Base-by-base conservation (phyloP, 805 yeast species). In the Candida taoyuanica region DNA sequence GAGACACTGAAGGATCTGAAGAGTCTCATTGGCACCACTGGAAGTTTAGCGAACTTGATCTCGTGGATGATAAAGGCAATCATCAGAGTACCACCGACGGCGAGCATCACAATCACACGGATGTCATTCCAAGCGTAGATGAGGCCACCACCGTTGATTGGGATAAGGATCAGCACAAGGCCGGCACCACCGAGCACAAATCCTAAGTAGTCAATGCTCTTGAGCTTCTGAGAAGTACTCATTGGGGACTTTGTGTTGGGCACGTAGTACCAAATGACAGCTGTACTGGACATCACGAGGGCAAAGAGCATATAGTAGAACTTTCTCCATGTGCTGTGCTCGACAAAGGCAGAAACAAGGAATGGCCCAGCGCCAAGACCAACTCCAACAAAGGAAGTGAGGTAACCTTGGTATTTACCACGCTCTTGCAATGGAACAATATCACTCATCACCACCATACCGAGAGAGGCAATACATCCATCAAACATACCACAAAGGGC, bases 121-220 rank as follows among this genome's bases (percentile, higher is more conserved):
- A 69, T 56, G 12, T 70, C 71, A 47, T 67, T 48, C 88, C 88
- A 82, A 0, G 63, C 55, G 51, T 68, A 78, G 9, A 71, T 61
- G 7, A 72, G 61, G 3, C 86, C 86, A 25, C 86, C 87, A 14
- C 81, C 79, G 45, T 71, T 68, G 16, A 77, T 53, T 3, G 81
- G 80, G n/a, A 78, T 65, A 62, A 16, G 60, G 4, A 79, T 43
- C 4, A 78, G 54, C 0, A 76, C 71, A 19, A 69, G 62, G 0
- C 73, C 70, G 2, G 74, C 64, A 5, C 78, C 62, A 25, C 74
- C 59, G 12, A 73, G 57, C 20, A 71, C 45, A 30, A 74, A 65
- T 0, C 86, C 86, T 7, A 59, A 46, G 45, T 68, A 73, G 55
- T 79, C 86, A 30, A 78, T 71, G n/a, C 67, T 67, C 43, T 56